These are phyloP conservation scores for Septoria petroselini DNA, from an alignment of 2,329 filamentous ascomycete genomes.

Conservation along the genomic window DNA sequence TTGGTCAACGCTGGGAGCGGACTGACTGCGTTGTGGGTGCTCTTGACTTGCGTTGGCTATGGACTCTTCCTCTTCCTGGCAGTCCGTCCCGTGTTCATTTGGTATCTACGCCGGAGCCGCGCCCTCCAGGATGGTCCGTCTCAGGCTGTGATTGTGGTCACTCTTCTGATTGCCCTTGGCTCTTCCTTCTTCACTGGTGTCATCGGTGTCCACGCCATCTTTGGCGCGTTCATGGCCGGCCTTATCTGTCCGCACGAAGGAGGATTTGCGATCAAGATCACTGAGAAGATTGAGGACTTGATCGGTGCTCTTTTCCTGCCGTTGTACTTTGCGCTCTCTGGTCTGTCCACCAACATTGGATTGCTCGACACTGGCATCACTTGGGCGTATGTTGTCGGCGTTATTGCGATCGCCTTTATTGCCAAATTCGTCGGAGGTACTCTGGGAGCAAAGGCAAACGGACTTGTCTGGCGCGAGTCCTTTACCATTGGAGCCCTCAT, in stretches of 20 bases:
- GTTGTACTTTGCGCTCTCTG: slow-evolving; percentile 89
- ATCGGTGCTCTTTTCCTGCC: slow-evolving; percentile 80
- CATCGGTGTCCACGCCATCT: slow-evolving; percentile 92
- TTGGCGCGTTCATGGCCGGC: slow-evolving; percentile 85
- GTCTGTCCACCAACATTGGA: slow-evolving; percentile 82
- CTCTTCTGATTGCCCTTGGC: slow-evolving; percentile 71
- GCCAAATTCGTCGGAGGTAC: slow-evolving; percentile 83
- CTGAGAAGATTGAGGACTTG: slow-evolving; percentile 91
- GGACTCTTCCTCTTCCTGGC: slow-evolving; percentile 69
- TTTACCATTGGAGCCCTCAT: slow-evolving; percentile 85
- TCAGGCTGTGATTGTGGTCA: slow-evolving; percentile 78
- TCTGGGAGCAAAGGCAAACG: slow-evolving; percentile 70
- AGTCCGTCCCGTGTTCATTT: slow-evolving; percentile 71
- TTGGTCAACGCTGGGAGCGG: slow-evolving; percentile 85
- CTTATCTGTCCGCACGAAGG: slow-evolving; percentile 87
- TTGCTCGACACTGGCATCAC: slow-evolving; percentile 75
- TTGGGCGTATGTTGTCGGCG: slow-evolving; percentile 85
- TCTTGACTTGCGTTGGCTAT: slow-evolving; percentile 73
- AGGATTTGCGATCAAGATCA: slow-evolving; percentile 85
- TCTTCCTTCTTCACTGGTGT: slow-evolving; percentile 86
- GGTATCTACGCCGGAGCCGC: slow-evolving; percentile 68
- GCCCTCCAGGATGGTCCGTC: slow-evolving; percentile 84
- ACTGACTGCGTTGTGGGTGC: slow-evolving; percentile 77
- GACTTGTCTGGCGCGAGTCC: slow-evolving; percentile 85
- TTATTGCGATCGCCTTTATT: slow-evolving; percentile 76